phyloP scores from a whole-genome alignment of 2,329 filamentous ascomycete genomes.

The Ophiostoma novo-ulmi region DNA sequence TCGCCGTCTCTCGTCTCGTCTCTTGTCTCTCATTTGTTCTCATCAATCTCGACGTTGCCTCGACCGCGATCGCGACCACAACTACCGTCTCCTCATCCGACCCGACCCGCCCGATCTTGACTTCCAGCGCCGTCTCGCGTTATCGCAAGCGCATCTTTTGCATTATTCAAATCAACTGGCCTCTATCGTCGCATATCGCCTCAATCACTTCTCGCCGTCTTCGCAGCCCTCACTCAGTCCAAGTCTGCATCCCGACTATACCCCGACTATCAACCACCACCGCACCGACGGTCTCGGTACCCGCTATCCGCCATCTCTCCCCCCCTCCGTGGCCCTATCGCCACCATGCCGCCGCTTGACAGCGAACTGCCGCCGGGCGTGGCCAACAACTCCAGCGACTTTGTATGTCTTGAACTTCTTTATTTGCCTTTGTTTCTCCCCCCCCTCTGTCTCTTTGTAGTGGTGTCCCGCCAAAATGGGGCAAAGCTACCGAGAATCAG shows the following conservation, averaged over 20 bases:
- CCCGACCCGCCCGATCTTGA: not conserved
- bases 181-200: too few relatives aligned
- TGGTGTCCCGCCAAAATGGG: not conserved
- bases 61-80: too few relatives aligned
- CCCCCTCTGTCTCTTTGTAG: not conserved
- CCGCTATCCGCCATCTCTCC: not conserved
- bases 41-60: not conserved
- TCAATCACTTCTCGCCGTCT: too few relatives aligned
- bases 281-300: not conserved
- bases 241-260: not conserved
- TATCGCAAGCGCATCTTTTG: not conserved
- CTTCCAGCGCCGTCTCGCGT: not conserved
- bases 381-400: constrained; percentile 85
- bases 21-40: not conserved
- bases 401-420: constrained; percentile 58
- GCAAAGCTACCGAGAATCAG: not conserved
- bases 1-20: not conserved
- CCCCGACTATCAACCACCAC: not conserved
- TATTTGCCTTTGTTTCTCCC: not conserved
- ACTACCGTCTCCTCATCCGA: not conserved
- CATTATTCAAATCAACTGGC: too few relatives aligned
- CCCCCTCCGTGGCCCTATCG: not conserved
- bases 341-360: constrained; percentile 34
- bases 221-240: too few relatives aligned
- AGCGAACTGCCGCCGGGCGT: constrained; percentile 38